phyloP scores from a whole-genome alignment of 495 filamentous ascomycete genomes.

The Podospora conica region DNA sequence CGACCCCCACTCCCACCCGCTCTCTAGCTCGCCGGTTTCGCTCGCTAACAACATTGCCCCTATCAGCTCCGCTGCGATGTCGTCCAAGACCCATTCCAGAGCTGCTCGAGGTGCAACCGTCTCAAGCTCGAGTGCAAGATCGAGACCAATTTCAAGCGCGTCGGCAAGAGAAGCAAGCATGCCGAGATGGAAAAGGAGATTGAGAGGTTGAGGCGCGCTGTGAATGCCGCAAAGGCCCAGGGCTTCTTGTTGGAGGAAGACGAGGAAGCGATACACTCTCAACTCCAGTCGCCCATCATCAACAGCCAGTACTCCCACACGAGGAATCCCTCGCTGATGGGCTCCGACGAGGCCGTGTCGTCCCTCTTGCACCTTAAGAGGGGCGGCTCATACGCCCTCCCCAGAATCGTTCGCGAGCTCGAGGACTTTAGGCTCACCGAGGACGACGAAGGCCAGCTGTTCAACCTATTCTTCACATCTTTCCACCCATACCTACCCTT shows the following conservation, averaged over 20 bases:
- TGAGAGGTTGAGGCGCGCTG: conserved; percentile 46
- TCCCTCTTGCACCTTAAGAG: conserved; percentile 70
- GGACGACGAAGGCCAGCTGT: conserved; percentile 67
- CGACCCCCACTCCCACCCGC: background rate
- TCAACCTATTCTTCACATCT: conserved; percentile 70
- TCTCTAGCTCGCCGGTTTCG: background rate
- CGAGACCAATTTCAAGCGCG: conserved; percentile 87
- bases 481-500: conserved; percentile 87
- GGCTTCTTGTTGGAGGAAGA: conserved; percentile 49
- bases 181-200: conserved; percentile 91
- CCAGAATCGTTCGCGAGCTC: conserved; percentile 51
- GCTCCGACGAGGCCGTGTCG: conserved; percentile 77
- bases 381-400: conserved; percentile 47
- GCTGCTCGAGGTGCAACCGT: conserved; percentile 78
- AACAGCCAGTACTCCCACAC: conserved; percentile 52
- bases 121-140: conserved; percentile 86
- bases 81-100: conserved; percentile 72
- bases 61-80: conserved; percentile 78
- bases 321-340: conserved; percentile 58
- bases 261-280: conserved; percentile 39
- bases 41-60: background rate
- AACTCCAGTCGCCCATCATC: conserved; percentile 50
- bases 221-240: conserved; percentile 43
- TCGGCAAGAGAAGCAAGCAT: conserved; percentile 85
- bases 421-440: conserved; percentile 69